Base-by-base conservation (phyloP, 805 yeast species). In the Yarrowia osloensis region DNA sequence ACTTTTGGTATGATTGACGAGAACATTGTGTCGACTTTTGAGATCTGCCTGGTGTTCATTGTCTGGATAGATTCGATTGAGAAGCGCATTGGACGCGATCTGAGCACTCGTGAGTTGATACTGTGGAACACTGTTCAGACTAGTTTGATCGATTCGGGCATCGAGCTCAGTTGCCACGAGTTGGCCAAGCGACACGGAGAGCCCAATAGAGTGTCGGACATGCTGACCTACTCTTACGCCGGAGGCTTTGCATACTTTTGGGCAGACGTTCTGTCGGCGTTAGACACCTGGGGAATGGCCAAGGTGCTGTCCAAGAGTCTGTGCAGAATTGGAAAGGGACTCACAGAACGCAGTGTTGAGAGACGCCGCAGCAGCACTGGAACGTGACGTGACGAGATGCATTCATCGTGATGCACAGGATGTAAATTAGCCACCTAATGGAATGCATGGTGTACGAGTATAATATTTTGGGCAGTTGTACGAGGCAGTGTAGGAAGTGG, bases 41-140 rank as follows among this genome's bases (percentile, higher is more conserved):
- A 74, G 62, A 62, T 73, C 40, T 68, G 73, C 3, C 63, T 74
- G 24, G 70, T 70, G 9, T 67, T 74, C 19, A 68, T 73, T 24
- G 70, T 74, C 69, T 74, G 77, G 77, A 69, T 71, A 57, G 72
- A 73, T 29, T 68, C 73, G 13, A 69, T 74, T 12, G 75, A 74
- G 54, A 71, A 72, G 29, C 66, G 66, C 8, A 61, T 61, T n/a
- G 66, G 66, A 24, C 21, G 54, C 6, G 66, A 61, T 17, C 54
- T 61, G 13, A 44, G 54, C 31, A 61, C 67, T 7, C 71, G 71
- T 8, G 71, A 69, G 39, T 47, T 55, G 13, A 24, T 59, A 54
- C 68, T 71, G 2, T 72, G 72, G 54, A 68, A 67, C 31, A 59
- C 68, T 24, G 70, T 73, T 24, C 75, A 73, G 33, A 63, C 68